Percentiles rank a stretch among this genome's conserved stretches.
These are phyloP conservation scores for Viola odorata DNA, from an alignment of 345 rosid species.

Conservation along the genomic window DNA sequence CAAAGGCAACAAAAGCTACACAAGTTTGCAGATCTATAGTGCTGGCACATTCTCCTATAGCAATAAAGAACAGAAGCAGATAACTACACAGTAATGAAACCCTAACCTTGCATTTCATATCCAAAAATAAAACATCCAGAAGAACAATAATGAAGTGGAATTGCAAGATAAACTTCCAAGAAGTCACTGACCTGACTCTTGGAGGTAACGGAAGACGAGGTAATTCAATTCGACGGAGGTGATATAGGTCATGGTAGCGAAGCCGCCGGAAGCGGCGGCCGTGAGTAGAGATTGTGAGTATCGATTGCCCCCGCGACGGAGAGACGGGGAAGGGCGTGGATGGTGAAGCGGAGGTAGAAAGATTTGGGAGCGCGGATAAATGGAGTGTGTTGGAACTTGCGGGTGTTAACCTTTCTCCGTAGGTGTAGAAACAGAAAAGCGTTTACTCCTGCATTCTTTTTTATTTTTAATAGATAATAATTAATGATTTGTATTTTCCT, in stretches of 20 bases:
- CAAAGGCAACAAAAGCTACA: no score
- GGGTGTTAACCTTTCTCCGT: no score
- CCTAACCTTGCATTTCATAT: slow-evolving; percentile 1
- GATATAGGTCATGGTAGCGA: slow-evolving; percentile 49
- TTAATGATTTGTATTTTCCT: no score
- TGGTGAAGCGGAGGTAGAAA: not conserved
- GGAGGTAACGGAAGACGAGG: slow-evolving; percentile 90
- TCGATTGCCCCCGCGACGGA: not conserved
- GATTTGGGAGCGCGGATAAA: no score
- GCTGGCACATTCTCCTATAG: no score
- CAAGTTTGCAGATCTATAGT: no score
- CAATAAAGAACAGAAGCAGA: no score
- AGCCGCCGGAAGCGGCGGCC: not conserved
- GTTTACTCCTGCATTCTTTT: no score
- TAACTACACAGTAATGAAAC: slow-evolving; percentile 6
- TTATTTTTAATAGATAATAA: no score
- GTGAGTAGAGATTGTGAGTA: not conserved
- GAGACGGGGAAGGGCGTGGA: not conserved
- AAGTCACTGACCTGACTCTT: slow-evolving; percentile 60
- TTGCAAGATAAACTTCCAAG: not conserved
- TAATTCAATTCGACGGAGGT: slow-evolving; percentile 82
- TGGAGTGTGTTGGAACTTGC: no score
- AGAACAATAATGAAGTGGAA: not conserved
- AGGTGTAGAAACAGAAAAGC: no score
- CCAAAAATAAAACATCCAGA: not conserved